These are phyloP conservation scores for Rhododendron molle DNA, from an alignment of 148 eudicot species.

Conservation along the genomic window DNA sequence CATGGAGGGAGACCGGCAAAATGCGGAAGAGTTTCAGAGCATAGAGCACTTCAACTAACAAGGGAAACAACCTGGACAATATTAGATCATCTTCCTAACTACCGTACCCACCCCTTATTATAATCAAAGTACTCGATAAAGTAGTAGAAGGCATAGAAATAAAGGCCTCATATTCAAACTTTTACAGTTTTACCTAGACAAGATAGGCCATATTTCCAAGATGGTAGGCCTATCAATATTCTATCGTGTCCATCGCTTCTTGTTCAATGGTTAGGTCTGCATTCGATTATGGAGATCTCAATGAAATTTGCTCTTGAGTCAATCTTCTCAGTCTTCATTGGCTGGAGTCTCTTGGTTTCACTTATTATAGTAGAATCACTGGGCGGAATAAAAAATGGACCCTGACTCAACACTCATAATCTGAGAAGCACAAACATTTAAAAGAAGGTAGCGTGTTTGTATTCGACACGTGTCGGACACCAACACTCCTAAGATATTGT, in stretches of 20 bases:
- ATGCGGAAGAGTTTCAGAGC: neutral
- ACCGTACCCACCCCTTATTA: too few species aligned
- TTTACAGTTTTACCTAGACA: neutral
- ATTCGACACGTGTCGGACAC: too few species aligned
- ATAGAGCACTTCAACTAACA: neutral
- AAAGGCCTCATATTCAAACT: neutral
- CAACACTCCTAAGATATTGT: too few species aligned
- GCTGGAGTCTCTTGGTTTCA: neutral
- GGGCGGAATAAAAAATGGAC: too few species aligned
- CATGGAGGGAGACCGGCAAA: neutral
- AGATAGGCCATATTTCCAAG: neutral
- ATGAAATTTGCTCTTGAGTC: neutral
- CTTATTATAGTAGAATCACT: neutral
- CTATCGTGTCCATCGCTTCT: neutral
- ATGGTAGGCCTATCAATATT: neutral
- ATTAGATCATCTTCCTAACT: too few species aligned
- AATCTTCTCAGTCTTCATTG: neutral
- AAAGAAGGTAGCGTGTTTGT: too few species aligned
- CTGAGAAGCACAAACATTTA: neutral
- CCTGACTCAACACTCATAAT: neutral
- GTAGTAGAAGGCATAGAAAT: neutral
- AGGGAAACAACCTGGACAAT: neutral
- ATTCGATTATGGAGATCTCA: neutral
- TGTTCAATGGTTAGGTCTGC: neutral
- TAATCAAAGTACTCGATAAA: neutral